Evolutionary conservation across 2,329 filamentous ascomycete species (phyloP).

Genomic region (Rhytidhysteron rufulum): DNA sequence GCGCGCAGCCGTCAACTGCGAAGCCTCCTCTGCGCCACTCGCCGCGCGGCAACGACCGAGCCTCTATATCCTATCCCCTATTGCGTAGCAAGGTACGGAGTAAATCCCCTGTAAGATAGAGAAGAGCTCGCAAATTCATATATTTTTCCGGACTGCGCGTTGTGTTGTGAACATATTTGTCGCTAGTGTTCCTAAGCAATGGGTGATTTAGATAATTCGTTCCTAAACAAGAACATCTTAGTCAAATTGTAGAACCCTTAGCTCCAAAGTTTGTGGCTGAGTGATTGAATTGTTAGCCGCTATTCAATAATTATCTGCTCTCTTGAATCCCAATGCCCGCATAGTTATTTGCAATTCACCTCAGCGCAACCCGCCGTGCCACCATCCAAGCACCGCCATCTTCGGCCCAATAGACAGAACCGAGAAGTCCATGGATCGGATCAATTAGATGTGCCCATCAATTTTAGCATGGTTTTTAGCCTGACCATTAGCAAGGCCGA

Average conservation of each 20-base stretch:
- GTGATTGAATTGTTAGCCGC: not conserved
- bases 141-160: too few species aligned
- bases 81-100: too few species aligned
- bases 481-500: too few species aligned
- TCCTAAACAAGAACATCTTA: too few species aligned
- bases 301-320: slow-evolving; percentile 45
- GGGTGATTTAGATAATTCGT: too few species aligned
- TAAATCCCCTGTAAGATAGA: too few species aligned
- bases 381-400: not conserved
- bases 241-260: not conserved
- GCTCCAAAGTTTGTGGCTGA: slow-evolving; percentile 4
- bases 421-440: too few species aligned
- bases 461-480: too few species aligned
- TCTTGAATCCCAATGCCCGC: slow-evolving; percentile 71
- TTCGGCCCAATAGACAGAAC: not conserved
- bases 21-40: slow-evolving; percentile 10
- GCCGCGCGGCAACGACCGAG: slow-evolving; percentile 14
- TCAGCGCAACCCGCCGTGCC: slow-evolving; percentile 57
- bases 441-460: too few species aligned
- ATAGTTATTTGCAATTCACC: slow-evolving; percentile 72
- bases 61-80: slow-evolving; percentile 23
- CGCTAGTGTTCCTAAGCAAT: too few species aligned
- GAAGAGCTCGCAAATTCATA: too few species aligned
- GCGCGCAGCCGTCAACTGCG: slow-evolving; percentile 17
- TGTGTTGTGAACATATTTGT: too few species aligned